Evolutionary conservation across 805 yeast species (phyloP), one percentile per base, ranked within the genome.

Genomic region (Yueomyces sinensis): DNA sequence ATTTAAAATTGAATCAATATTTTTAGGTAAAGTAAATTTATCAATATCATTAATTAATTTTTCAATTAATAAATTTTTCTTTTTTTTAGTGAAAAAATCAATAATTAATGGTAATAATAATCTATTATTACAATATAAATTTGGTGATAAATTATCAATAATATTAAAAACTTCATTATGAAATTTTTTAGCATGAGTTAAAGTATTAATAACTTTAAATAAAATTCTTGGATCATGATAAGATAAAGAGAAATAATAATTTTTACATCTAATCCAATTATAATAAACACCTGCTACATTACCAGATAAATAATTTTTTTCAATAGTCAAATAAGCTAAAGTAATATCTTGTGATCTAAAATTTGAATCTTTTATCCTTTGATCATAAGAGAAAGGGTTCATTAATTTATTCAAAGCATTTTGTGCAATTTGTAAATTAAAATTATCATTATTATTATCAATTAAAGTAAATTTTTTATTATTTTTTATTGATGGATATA

Each of bases 191-290:
- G 49, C 41, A 17, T 42, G 39, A 13, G 46, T 37, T 30, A 41
- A 45, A 9, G 41, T 34, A 24, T 41, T 45, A 7, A 53, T 28
- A 3, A 53, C 37, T 35, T 41, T 45, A 37, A 42, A 45, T 6
- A 53, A 17, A 4, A 51, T 49, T 32, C 49, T 38, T 4, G 54
- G 42, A 34, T 51, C 57, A 35, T 50, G 54, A 3, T 39, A 35
- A 4, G 34, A 18, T 4, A 50, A 7, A 2, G 45, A 37, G 3
- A 31, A 22, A 32, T 44, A 45, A 20, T 34, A 28, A 28, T 43
- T 32, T 29, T 44, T 40, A 5, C 50, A 45, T 27, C 35, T 36
- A 2, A 35, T 23, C 58, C 58, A 53, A 3, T 45, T 40, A n/a
- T 32, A 28, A 18, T 34, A 40, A 1, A 50, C 44, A 5, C 57